Conservation (phyloP, 1,139 yeast genomes). For the Ashbya aceris region DNA sequence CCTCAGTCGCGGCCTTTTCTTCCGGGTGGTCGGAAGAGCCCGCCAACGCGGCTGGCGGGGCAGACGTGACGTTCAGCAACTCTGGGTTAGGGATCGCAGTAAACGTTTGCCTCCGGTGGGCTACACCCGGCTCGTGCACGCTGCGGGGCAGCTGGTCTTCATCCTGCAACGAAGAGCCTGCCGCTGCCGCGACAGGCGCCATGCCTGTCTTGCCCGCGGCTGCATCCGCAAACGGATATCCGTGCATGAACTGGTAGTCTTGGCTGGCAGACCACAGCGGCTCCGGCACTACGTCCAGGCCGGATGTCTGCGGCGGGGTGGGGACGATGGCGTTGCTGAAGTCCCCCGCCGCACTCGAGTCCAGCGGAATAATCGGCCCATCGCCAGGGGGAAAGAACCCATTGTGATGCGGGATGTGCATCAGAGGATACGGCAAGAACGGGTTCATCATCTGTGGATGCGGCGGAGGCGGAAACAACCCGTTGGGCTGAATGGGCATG, state of each 20-base stretch:
- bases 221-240: conserved; percentile 7
- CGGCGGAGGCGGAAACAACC: conserved; percentile 19
- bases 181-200: conserved; percentile 1
- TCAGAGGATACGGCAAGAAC: conserved; percentile 27
- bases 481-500: conserved; percentile 13
- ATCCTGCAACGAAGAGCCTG: not conserved
- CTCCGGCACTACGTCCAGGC: conserved; percentile 2
- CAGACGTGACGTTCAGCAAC: conserved; percentile 17
- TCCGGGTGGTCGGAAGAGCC: conserved; percentile 10
- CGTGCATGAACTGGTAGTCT: conserved; percentile 8
- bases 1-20: conserved; percentile 6
- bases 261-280: conserved; percentile 10
- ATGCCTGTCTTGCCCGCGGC: not conserved
- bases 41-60: conserved; percentile 12
- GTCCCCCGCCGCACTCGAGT: conserved; percentile 14
- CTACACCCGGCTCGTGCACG: conserved; percentile 1
- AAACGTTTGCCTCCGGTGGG: conserved; percentile 34
- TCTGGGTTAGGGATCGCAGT: conserved; percentile 32
- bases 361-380: conserved; percentile 12
- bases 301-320: conserved; percentile 4
- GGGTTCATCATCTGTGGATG: conserved; percentile 26
- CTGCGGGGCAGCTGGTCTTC: conserved; percentile 2
- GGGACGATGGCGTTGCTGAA: conserved; percentile 3
- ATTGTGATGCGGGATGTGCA: conserved; percentile 25
- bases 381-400: conserved; percentile 19